Base-by-base conservation (phyloP, 176 grass and related monocot genomes). In the Zea luxurians region DNA sequence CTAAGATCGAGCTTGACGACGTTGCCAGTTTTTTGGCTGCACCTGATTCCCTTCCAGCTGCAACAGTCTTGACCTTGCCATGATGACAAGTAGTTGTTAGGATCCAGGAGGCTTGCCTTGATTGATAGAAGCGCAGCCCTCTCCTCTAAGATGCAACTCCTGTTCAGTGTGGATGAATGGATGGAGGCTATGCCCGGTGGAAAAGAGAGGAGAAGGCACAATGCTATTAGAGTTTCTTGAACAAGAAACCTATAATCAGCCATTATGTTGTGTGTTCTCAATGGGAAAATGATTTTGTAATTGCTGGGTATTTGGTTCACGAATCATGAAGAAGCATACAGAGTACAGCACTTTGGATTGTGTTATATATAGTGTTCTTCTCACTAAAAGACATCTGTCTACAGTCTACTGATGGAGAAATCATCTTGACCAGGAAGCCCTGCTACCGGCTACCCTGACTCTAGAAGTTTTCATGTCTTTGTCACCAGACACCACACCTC, bases 31-130 rank as follows among this genome's bases (percentile, higher is more conserved):
- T 44, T 44, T 3, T 46, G 21, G 12, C 74, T 84, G 72, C 83
- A 89, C 13, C 42, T 70, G 65, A 89, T 7, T 35, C 87, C 83
- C 34, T 54, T 77, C 83, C 83, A 82, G 43, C 43, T 77, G 73
- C 87, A 86, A 48, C 73, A 89, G 6, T 82, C 74, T 60, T 85
- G 16, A 13, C 66, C 87, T 61, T 67, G 79, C 87, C 82, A 89
- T 50, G 78, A 82, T 1, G 15, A 66, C 12, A 89, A 67, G 46
- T 64, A 7, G 27, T 57, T 27, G 4, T 44, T 11, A 1, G 83
- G 83, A 20, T 82, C 78, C 7, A 18, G 20, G 47, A 86, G 59
- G 43, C n/a, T 35, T 54, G 21, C 62, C 74, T 86, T 89, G 60
- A 89, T 73, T 38, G 48, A 54, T 16, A 82, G 66, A 60, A 89